Conservation (phyloP, 257 asterid species). For the Fraxinus excelsior region DNA sequence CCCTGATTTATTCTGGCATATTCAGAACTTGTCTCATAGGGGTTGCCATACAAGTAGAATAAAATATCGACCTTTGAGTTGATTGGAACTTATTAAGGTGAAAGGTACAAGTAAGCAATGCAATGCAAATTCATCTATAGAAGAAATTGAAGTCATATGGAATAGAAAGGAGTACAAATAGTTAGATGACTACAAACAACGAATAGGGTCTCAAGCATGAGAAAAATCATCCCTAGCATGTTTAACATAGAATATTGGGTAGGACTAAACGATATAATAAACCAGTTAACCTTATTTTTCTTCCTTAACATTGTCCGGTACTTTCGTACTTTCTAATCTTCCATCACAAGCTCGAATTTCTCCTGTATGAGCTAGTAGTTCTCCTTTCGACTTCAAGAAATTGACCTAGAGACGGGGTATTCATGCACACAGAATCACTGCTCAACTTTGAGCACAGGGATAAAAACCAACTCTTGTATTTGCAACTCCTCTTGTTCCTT, state of each 20-base stretch:
- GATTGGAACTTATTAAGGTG: background rate
- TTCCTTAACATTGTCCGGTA: background rate
- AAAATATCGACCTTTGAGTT: no score
- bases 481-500: constrained; percentile 49
- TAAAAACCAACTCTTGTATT: constrained; percentile 55
- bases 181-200: background rate
- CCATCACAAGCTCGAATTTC: constrained; percentile 22
- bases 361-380: constrained; percentile 36
- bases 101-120: background rate
- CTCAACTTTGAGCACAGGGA: constrained; percentile 60
- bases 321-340: background rate
- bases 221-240: background rate
- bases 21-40: background rate
- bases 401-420: constrained; percentile 59
- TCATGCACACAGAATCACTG: constrained; percentile 59
- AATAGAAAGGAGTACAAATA: background rate
- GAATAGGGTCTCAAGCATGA: background rate
- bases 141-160: background rate
- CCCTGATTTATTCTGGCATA: background rate
- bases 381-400: constrained; percentile 70
- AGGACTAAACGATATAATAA: background rate
- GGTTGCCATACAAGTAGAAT: no score
- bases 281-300: background rate
- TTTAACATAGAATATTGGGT: background rate
- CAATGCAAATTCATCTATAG: background rate